A percentile compares a stretch with the other conserved stretches of the same genome.
Evolutionary conservation across 2,329 filamentous ascomycete genomes (phyloP).

Genomic region (Zasmidium angulare): DNA sequence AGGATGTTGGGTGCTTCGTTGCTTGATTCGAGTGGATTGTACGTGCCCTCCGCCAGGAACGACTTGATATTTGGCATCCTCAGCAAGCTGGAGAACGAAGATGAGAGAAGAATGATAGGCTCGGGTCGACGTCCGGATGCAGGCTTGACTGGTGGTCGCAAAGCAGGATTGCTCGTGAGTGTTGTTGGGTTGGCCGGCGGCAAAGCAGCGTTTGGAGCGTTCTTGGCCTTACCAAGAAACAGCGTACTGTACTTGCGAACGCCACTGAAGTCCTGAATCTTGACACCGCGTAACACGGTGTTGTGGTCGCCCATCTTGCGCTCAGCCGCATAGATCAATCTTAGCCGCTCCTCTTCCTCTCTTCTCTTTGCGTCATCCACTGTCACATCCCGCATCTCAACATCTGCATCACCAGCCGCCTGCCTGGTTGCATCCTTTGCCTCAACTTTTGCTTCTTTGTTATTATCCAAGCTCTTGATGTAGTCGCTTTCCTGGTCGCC

Average conservation of each 20-base stretch:
- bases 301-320: constrained; percentile 91
- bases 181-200: constrained; percentile 41
- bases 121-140: constrained; percentile 55
- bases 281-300: constrained; percentile 79
- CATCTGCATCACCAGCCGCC: constrained; percentile 35
- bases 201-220: constrained; percentile 42
- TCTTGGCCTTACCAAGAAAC: constrained; percentile 50
- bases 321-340: constrained; percentile 89
- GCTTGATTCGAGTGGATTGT: constrained; percentile 67
- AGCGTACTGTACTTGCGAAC: constrained; percentile 65
- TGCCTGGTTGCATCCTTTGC: constrained; percentile 50
- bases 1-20: constrained; percentile 70
- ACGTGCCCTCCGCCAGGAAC: constrained; percentile 84
- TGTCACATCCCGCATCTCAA: constrained; percentile 42
- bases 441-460: constrained; percentile 52
- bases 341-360: constrained; percentile 73
- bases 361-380: constrained; percentile 53
- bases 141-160: constrained; percentile 37
- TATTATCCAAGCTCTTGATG: constrained; percentile 78
- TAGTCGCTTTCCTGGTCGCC: constrained; percentile 83
- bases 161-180: constrained; percentile 42
- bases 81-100: constrained; percentile 89
- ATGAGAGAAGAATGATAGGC: constrained; percentile 95
- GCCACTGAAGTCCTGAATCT: constrained; percentile 88
- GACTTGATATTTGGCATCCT: constrained; percentile 94